Base-by-base conservation (phyloP, 768 basidiomycete species). In the Tylopilus plumbeoviolaceoides region DNA sequence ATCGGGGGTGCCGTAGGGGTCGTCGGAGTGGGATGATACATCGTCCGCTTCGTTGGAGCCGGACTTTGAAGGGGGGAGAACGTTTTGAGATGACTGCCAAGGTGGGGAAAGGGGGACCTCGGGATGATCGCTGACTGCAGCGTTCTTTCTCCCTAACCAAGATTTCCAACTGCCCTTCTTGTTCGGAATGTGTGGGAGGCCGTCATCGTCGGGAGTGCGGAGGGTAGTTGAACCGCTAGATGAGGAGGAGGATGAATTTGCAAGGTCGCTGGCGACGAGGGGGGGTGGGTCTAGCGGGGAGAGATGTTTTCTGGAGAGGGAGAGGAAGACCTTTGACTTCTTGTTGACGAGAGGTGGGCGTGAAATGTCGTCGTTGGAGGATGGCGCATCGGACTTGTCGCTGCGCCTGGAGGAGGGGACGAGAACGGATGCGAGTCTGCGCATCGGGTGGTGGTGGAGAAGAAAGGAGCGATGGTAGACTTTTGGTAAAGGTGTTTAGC, bases 381-480 rank as follows among this genome's bases (percentile, higher is more conserved):
- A 31, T 20, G 57, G 40, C 14, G 47, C 51, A 52, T 65, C 59
- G n/a, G 63, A 50, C 57, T 59, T 65, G 68, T 70, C 65, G 25
- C 47, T 46, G 49, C 63, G 64, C 59, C 73, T 75, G 63, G 72
- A 67, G 33, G 68, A 65, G 63, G 67, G 58, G 58, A 83, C 62
- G 59, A 88, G 81, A 61, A 82, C 78, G 47, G 83, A 79, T 51
- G 78, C 78, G 64, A 89, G 70, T 59, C 85, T 81, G 63, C 83
- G 83, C 85, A 87, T 87, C 56, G 58, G 53, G 38, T 63, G 63
- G 59, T 63, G 56, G 68, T 52, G 45, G 40, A 42, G 45, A 54
- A 28, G 61, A 55, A 62, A 61, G 59, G 61, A 64, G 55, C 11
- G 59, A 50, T 5, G 20, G 52, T 57, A 35, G 54, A 52, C 55